A percentile compares a stretch with the other conserved stretches of the same genome.
These are phyloP conservation scores for Achaetomium macrosporum DNA, from an alignment of 2,329 filamentous ascomycete species.

Conservation along the genomic window DNA sequence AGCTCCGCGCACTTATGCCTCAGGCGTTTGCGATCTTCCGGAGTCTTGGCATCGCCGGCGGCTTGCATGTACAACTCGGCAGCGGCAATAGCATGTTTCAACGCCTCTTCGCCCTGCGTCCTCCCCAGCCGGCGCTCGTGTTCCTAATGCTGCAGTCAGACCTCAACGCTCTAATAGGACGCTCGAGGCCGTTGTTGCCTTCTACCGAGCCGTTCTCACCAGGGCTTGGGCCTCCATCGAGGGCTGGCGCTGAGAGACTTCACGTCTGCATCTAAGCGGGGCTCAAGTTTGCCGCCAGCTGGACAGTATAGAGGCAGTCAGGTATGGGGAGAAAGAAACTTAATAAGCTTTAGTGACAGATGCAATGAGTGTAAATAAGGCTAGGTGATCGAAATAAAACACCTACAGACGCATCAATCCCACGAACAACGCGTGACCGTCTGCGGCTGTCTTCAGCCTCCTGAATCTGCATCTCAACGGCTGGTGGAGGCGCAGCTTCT, in stretches of 20 bases:
- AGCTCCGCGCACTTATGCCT: conserved; percentile 64
- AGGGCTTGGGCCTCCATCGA: conserved; percentile 44
- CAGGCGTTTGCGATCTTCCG: conserved; percentile 61
- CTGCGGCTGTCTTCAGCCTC: not conserved
- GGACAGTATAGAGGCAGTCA: too few species aligned
- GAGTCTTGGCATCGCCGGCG: conserved; percentile 52
- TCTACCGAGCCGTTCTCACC: conserved; percentile 25
- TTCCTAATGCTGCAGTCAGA: conserved; percentile 36
- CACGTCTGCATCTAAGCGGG: not conserved
- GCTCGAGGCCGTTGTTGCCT: not conserved
- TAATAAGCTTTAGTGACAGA: too few species aligned
- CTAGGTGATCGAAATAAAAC: not conserved
- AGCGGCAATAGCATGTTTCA: conserved; percentile 69
- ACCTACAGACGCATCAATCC: not conserved
- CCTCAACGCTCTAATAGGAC: not conserved
- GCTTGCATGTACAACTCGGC: conserved; percentile 80
- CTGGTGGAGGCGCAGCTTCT: not conserved
- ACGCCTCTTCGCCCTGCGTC: conserved; percentile 55
- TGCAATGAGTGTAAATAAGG: not conserved
- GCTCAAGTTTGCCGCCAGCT: too few species aligned
- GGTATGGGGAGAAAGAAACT: too few species aligned
- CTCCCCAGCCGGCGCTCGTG: conserved; percentile 46
- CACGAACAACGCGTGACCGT: not conserved
- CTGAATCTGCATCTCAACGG: not conserved
- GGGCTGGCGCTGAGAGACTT: not conserved